Percentiles rank a stretch among this genome's conserved stretches.
phyloP scores from a whole-genome alignment of 2,329 filamentous ascomycete genomes.

The Davidsoniella australis region DNA sequence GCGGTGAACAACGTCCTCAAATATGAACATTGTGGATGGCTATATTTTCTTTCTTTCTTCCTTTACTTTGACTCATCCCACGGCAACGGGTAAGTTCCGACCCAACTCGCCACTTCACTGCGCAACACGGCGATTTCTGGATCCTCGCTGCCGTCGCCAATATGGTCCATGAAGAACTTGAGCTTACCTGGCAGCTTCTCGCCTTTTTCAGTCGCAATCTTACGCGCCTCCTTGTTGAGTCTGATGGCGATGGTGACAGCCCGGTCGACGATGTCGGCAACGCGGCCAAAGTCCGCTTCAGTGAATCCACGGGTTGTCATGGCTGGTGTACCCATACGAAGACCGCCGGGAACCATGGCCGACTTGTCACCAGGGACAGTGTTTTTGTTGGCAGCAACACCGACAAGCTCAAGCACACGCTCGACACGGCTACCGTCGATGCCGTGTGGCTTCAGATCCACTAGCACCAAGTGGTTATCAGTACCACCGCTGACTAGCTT shows the following conservation, averaged over 20 bases:
- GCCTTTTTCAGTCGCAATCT: slow-evolving; percentile 48
- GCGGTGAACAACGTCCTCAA: not conserved
- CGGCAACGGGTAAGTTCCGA: slow-evolving; percentile 54
- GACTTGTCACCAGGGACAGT: slow-evolving; percentile 92
- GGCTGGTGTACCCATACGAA: slow-evolving; percentile 87
- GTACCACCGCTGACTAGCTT: slow-evolving; percentile 85
- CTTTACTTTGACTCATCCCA: slow-evolving; percentile 33
- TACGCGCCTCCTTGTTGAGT: slow-evolving; percentile 54
- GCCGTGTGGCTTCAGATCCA: slow-evolving; percentile 75
- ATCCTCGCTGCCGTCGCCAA: slow-evolving; percentile 50
- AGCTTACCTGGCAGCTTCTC: slow-evolving; percentile 49
- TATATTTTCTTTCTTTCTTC: not conserved
- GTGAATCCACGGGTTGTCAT: slow-evolving; percentile 96
- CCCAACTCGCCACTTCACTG: slow-evolving; percentile 63
- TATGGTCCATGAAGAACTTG: slow-evolving; percentile 49
- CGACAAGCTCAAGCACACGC: slow-evolving; percentile 76
- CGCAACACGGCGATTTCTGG: slow-evolving; percentile 56
- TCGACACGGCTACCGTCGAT: slow-evolving; percentile 85
- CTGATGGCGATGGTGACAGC: slow-evolving; percentile 64
- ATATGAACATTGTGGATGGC: too few species aligned
- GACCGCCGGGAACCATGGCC: slow-evolving; percentile 78
- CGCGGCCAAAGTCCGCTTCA: slow-evolving; percentile 71
- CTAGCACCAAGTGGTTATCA: slow-evolving; percentile 88
- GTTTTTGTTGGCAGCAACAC: slow-evolving; percentile 98
- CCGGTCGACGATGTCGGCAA: slow-evolving; percentile 72